A percentile compares a stretch with the other conserved stretches of the same genome.
These are phyloP conservation scores for Ceratobasidium sp. DNA, from an alignment of 1,284 basidiomycete species.

Conservation along the genomic window DNA sequence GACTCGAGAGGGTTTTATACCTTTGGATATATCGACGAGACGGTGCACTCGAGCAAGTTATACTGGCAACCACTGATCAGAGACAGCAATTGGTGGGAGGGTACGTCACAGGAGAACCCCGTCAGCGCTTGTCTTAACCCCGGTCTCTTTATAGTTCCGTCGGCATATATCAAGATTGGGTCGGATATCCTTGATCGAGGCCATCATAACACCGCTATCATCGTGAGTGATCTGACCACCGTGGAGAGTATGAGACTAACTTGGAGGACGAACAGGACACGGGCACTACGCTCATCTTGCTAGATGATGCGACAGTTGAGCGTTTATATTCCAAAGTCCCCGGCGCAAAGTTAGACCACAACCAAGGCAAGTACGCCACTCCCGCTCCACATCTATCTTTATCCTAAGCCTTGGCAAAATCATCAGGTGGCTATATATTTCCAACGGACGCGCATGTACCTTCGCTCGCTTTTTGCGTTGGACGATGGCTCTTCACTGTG, in stretches of 20 bases:
- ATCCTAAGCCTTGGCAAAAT: background rate
- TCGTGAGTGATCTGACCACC: background rate
- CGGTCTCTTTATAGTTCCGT: slow-evolving; percentile 6
- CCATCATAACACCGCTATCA: slow-evolving; percentile 7
- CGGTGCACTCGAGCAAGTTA: slow-evolving; percentile 5
- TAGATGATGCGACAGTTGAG: slow-evolving; percentile 43
- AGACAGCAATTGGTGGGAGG: slow-evolving; percentile 6
- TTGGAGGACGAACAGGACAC: slow-evolving; percentile 31
- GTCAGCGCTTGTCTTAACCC: background rate
- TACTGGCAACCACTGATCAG: background rate
- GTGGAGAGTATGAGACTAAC: background rate
- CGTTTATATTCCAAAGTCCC: slow-evolving; percentile 40
- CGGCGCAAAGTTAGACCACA: slow-evolving; percentile 40
- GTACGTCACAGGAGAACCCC: background rate
- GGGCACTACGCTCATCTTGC: slow-evolving; percentile 41
- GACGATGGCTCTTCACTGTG: slow-evolving; percentile 29
- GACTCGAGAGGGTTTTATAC: slow-evolving; percentile 45
- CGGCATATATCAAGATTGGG: slow-evolving; percentile 34
- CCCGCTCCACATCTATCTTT: no score
- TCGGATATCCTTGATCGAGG: slow-evolving; percentile 4
- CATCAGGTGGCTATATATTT: slow-evolving; percentile 23
- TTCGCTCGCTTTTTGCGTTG: slow-evolving; percentile 38
- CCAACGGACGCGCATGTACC: slow-evolving; percentile 35
- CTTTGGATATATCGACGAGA: slow-evolving; percentile 43
- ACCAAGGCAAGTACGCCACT: background rate